These are phyloP conservation scores for Isabelozyma rhagii DNA, from an alignment of 805 yeast genomes.

Conservation along the genomic window DNA sequence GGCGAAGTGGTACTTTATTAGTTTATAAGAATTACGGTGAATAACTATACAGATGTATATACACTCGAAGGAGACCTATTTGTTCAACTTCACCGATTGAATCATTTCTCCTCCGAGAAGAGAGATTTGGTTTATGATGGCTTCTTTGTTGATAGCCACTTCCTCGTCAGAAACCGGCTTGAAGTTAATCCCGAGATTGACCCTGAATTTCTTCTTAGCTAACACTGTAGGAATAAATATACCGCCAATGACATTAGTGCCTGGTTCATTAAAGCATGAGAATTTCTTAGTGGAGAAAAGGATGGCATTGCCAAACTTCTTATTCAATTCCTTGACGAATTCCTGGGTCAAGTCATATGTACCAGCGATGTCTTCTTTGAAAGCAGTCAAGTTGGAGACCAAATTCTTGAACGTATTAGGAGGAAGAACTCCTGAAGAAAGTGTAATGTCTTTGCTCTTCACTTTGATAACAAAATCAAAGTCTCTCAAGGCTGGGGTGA, in stretches of 20 bases:
- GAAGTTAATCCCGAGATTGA: conserved; percentile 70
- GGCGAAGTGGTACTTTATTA: too few species aligned
- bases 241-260: conserved; percentile 71
- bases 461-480: conserved; percentile 76
- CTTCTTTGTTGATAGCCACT: conserved; percentile 65
- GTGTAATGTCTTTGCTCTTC: conserved; percentile 40
- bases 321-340: conserved; percentile 57
- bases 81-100: conserved; percentile 34
- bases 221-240: conserved; percentile 68
- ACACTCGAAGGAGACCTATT: conserved; percentile 3
- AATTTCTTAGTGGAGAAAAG: conserved; percentile 64
- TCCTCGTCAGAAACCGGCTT: conserved; percentile 53
- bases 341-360: conserved; percentile 61
- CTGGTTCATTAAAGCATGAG: conserved; percentile 51
- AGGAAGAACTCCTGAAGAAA: conserved; percentile 56
- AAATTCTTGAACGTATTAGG: conserved; percentile 60
- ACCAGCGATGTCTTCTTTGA: conserved; percentile 44
- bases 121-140: conserved; percentile 70
- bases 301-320: conserved; percentile 62
- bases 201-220: conserved; percentile 68
- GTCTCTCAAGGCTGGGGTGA: conserved; percentile 80
- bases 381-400: conserved; percentile 37
- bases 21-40: not conserved
- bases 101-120: conserved; percentile 66
- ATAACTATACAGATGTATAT: not conserved